A percentile compares a stretch with the other conserved stretches of the same genome.
Evolutionary conservation across 139 green algal species (phyloP).

Genomic region (Chlamydomonas sp.): DNA sequence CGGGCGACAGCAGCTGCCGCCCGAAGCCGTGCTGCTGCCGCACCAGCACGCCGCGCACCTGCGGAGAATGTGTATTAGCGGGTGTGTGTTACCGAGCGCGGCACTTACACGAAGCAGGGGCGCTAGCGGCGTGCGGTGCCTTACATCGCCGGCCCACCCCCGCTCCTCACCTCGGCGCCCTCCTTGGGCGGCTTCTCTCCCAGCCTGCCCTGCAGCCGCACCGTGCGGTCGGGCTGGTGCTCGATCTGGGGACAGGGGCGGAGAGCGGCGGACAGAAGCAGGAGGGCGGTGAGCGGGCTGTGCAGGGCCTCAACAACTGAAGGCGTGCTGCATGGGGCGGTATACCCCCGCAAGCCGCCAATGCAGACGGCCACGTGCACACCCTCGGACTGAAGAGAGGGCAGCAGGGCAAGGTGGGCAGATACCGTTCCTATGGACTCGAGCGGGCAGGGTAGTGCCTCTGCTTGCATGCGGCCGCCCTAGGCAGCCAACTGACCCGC

Average conservation of each 20-base stretch:
- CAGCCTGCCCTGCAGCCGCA: slow-evolving; percentile 75
- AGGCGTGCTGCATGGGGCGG: no score
- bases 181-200: slow-evolving; percentile 70
- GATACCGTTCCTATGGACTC: no score
- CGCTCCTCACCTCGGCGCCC: slow-evolving; percentile 31
- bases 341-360: no score
- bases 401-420: no score
- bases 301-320: neutral
- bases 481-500: no score
- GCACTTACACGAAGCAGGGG: no score
- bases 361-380: no score
- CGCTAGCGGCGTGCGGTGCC: no score
- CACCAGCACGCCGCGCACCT: slow-evolving; percentile 71
- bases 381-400: no score
- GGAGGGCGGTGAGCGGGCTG: neutral
- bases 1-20: slow-evolving; percentile 79
- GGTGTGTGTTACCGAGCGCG: no score
- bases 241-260: slow-evolving; percentile 57
- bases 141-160: no score
- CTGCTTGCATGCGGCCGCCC: neutral
- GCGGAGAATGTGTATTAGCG: no score
- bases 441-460: neutral
- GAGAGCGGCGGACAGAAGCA: neutral
- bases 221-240: slow-evolving; percentile 66
- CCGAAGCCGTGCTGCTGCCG: slow-evolving; percentile 50